A percentile compares a stretch with the other conserved stretches of the same genome.
Conservation (phyloP, 2,329 filamentous ascomycete genomes). For the Thelonectria rubi region DNA sequence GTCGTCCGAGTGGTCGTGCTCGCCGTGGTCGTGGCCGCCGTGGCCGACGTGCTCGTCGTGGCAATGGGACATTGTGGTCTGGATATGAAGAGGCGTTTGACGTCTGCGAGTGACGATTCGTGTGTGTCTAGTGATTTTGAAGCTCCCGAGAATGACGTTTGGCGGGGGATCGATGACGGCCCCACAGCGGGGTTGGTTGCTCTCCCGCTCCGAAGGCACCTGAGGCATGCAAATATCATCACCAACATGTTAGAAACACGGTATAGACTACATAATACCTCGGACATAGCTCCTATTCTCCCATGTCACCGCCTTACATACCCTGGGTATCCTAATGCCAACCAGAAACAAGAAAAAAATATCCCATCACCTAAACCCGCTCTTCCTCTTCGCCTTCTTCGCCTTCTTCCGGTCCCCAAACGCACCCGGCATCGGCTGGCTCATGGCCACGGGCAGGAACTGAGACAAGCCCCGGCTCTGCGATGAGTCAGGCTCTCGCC, state of each 20-base stretch:
- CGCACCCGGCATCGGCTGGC: conserved; percentile 55
- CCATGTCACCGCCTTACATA: neutral
- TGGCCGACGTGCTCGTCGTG: conserved; percentile 62
- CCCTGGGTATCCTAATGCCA: too few species aligned
- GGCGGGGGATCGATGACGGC: neutral
- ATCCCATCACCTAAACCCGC: conserved; percentile 50
- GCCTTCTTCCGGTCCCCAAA: conserved; percentile 56
- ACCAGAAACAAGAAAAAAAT: neutral
- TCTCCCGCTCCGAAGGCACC: too few species aligned
- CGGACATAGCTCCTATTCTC: neutral
- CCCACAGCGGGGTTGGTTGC: neutral
- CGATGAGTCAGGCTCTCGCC: conserved; percentile 45
- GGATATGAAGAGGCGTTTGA: neutral
- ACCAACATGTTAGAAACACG: too few species aligned
- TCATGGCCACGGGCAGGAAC: conserved; percentile 52
- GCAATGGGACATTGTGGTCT: conserved; percentile 53
- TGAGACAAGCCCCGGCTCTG: conserved; percentile 44
- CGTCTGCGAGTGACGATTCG: too few species aligned
- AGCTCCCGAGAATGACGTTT: neutral
- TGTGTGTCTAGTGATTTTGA: neutral
- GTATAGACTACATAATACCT: neutral
- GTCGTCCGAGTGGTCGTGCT: conserved; percentile 91
- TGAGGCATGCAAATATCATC: too few species aligned
- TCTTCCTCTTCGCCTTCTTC: conserved; percentile 56
- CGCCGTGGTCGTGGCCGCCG: conserved; percentile 63